Base-by-base conservation (phyloP, 2,329 filamentous ascomycete species). In the Fusarium xylarioides region DNA sequence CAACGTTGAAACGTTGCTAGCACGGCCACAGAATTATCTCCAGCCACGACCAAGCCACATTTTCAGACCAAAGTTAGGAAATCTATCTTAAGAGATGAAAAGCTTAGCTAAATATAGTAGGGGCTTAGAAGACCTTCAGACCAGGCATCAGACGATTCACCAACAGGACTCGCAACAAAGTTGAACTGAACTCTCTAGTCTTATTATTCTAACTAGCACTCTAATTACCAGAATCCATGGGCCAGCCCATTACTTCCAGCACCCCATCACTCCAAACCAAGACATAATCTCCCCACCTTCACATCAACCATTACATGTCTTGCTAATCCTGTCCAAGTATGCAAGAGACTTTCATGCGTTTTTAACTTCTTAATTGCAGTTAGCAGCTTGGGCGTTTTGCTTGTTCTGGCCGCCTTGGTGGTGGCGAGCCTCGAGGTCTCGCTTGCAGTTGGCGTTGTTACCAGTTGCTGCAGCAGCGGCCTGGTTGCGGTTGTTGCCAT, bases 331-430 rank as follows among this genome's bases (percentile, higher is more conserved):
- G 5, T 12, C 32, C 19, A 44, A 26, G 16, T 2, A 19, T n/a
- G 15, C 14, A 38, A 19, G 8, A 32, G 43, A n/a, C 28, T 18
- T 16, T 23, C 5, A 8, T 15, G 2, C 19, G 18, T 14, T 12
- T 21, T 38, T 21, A 5, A n/a, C 7, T 1, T 14, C 21, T 63
- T 68, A 68, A 49, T 68, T 68, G n/a, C 66, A 68, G 11, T 16
- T 32, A 23, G 28, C 61, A 18, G 63, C 63, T 5, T 65, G 40
- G 5, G 63, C 63, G 15, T 66, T 66, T 23, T 21, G 50, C 16
- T 59, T 66, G 43, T 47, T 42, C 44, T 67, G 32, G 2, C 34
- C 63, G 26, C 62, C 63, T 12, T 67, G 62, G 28, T 66, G 63
- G 42, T 66, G 63, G 11, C 63, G 47, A 11, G 63, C 18, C 19